Evolutionary conservation across 176 grass and related monocot species (phyloP), one percentile per base, ranked within the genome.

Genomic region (Carex parvula): DNA sequence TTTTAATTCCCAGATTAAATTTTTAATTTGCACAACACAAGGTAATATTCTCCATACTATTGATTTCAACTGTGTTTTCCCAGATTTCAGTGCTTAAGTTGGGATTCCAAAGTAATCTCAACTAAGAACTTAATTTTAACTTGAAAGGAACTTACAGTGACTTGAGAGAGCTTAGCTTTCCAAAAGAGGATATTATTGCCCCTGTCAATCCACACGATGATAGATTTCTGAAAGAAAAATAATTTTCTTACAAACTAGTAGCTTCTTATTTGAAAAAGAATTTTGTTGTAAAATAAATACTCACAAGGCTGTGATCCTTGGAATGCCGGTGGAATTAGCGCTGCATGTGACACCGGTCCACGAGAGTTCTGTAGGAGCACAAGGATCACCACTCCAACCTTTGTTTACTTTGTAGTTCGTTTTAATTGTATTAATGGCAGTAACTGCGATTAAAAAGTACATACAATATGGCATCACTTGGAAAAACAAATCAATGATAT

Each of bases 371-470:
- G 41, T 64, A 2, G 91, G 91, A 41, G 24, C 60, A 50, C 91
- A 93, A 24, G 88, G 91, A 88, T 93, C 88, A 7, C 88, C 88
- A 41, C 59, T 73, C 91, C 91, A 93, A 11, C 86, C 87, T 75
- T 65, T 86, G 2, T 88, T 84, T 21, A 93, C 21, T 21, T 16
- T 0, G 55, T 93, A 90, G 42, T 59, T 41, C 0, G 5, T 30
- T 65, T 88, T 93, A 84, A 93, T 79, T 9, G 20, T 70, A 70
- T 70, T 30, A 10, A 90, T 86, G 11, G 83, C 79, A 88, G 30
- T 64, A 64, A 88, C 91, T 90, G 52, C 24, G 60, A n/a, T 50
- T 68, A 26, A 4, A 21, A 32, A 15, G 60, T 5, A 0, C 1
- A 44, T 8, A 44, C 35, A 70, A 54, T 12, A 17, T 12, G 20